Conservation (phyloP, 768 basidiomycete species). For the Lentinula boryana region DNA sequence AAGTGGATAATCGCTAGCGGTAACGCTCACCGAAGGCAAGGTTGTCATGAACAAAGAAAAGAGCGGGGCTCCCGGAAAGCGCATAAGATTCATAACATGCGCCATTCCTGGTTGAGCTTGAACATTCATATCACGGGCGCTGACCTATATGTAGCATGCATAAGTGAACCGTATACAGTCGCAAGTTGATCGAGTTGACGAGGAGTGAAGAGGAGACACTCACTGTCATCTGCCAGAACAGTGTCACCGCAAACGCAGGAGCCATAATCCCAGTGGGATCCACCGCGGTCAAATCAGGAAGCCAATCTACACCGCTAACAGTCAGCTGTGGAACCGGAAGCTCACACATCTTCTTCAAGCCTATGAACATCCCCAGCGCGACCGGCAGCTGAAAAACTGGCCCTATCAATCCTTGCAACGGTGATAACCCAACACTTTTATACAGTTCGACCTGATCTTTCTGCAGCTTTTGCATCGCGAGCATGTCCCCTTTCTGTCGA, state of each 20-base stretch:
- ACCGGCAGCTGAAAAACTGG: slow-evolving; percentile 66
- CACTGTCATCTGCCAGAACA: slow-evolving; percentile 72
- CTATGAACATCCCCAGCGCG: slow-evolving; percentile 81
- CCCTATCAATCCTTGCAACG: slow-evolving; percentile 38
- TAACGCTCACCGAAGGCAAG: slow-evolving; percentile 60
- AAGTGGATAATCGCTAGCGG: background rate
- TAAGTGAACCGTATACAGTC: background rate
- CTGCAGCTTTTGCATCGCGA: slow-evolving; percentile 49
- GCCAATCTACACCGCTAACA: slow-evolving; percentile 65
- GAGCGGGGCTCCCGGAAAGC: slow-evolving; percentile 40
- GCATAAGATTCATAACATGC: slow-evolving; percentile 66
- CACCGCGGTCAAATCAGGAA: slow-evolving; percentile 72
- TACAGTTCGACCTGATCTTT: slow-evolving; percentile 52
- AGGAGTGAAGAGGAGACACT: slow-evolving; percentile 16
- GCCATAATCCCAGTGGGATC: slow-evolving; percentile 80
- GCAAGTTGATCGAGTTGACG: background rate
- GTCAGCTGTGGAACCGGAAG: slow-evolving; percentile 70
- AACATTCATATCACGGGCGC: slow-evolving; percentile 52
- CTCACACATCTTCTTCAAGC: slow-evolving; percentile 62
- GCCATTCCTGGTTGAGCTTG: slow-evolving; percentile 44
- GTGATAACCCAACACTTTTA: slow-evolving; percentile 52
- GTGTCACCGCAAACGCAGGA: slow-evolving; percentile 36
- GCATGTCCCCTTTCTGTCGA: slow-evolving; percentile 23
- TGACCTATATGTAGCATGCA: slow-evolving; percentile 20
- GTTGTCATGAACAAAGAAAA: slow-evolving; percentile 39